Base-by-base conservation (phyloP, 495 filamentous ascomycete genomes). In the Parmelia sp. region DNA sequence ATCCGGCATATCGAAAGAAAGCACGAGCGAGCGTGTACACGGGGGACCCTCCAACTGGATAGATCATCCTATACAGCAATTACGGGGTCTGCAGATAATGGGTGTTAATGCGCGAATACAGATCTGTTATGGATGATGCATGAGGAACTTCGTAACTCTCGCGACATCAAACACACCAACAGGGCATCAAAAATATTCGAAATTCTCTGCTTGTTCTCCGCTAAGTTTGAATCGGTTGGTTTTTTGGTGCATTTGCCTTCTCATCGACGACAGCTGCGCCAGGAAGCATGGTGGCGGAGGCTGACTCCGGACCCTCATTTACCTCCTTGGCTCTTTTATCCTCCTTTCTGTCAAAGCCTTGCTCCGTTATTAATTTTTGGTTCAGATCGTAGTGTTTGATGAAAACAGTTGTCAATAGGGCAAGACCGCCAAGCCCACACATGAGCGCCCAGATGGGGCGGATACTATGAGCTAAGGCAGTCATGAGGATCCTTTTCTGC, bases 391-490 rank as follows among this genome's bases (percentile, higher is more conserved):
- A 56, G 42, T 40, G 45, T 21, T 55, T 62, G 12, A 62, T 55
- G 36, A 62, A 56, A 25, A 42, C 5, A 1, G 33, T 44, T 19
- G 45, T 55, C 2, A 55, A 6, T 4, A 58, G 37, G 2, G 62
- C 56, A 21, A 64, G 8, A 15, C 55, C 55, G 9, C 45, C 39
- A 33, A 64, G 31, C 2, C 62, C 62, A 40, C 35, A 55, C 71
- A 75, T 61, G 33, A 76, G 69, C 27, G 73, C 70, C 71, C 73
- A 76, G 19, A 77, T 68, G 19, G 66, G 66, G 37, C 64, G 69
- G 49, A 76, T 58, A 10, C 69, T 69, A 61, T 75, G 61, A 4
- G 67, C 63, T 25, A 74, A 75, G 35, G 69, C 68, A 19, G 61
- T 66, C 29, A 42, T 42, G 19, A 76, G 58, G 58, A 72, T 68